Base-by-base conservation (phyloP, 1,284 basidiomycete species). In the Boletus albobrunnescens region DNA sequence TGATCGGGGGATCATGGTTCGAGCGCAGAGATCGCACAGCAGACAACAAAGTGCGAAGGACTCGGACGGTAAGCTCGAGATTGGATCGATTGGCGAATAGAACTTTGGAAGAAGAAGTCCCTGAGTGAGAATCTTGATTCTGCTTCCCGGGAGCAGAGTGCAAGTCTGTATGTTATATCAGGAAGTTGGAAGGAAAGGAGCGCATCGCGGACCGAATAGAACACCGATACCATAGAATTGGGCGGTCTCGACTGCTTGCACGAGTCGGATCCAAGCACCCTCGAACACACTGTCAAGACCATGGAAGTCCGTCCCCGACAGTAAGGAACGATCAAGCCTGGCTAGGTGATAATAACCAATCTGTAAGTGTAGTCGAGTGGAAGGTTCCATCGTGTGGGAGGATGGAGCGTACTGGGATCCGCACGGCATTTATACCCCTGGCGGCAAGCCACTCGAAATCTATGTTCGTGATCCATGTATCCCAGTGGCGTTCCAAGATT, bases 111-210 rank as follows among this genome's bases (percentile, higher is more conserved):
- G 72, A 70, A 9, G 79, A 81, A 1, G 81, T 80, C 13, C 84
- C 85, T 12, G 80, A 75, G 56, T 86, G 84, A 3, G 80, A 64
- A 60, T 85, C 82, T 28, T 69, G 64, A 56, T 88, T 87, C 56
- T 87, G 84, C 57, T 84, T 85, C n/a, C 87, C 87, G 0, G 86
- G 84, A 2, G 83, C 87, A 14, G 84, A 80, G 57, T 87, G 84
- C 6, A 87, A 71, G 63, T 87, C 84, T 86, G 48, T 14, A 30
- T 14, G 47, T 42, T 42, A 14, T 19, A 32, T 48, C 32, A 55
- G 47, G 41, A 20, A 44, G 44, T 26, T 24, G 5, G n/a, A 47
- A 33, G 28, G 8, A 13, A 19, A 36, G 7, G 31, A 20, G 31
- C 37, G 37, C 33, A 40, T 36, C 28, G 52, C 71, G 16, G 49